Conservation (phyloP, 2,329 filamentous ascomycete species). For the Camptophora hylomeconis region DNA sequence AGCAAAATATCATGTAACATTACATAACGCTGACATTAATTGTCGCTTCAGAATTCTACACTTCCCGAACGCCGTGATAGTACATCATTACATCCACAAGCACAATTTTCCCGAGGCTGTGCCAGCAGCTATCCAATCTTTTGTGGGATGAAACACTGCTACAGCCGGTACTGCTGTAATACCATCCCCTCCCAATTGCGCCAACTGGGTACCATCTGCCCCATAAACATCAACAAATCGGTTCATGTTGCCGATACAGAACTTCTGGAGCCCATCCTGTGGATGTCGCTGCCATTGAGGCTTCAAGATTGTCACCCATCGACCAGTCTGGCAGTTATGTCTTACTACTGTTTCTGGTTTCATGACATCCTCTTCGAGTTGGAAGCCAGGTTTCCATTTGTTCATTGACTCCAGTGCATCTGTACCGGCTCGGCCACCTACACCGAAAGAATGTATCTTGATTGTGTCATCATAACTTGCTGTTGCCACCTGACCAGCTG, state of each 20-base stretch:
- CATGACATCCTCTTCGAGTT: conserved; percentile 50
- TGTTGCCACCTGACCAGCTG: conserved; percentile 73
- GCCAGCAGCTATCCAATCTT: conserved; percentile 85
- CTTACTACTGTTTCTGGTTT: conserved; percentile 54
- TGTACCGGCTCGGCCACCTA: conserved; percentile 17
- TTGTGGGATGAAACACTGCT: conserved; percentile 73
- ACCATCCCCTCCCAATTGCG: conserved; percentile 73
- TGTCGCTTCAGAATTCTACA: too few species aligned
- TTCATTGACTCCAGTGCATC: conserved; percentile 37
- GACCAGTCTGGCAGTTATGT: conserved; percentile 69
- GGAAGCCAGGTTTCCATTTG: conserved; percentile 46
- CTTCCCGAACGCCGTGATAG: too few species aligned
- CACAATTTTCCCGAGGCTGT: conserved; percentile 87
- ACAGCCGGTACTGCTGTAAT: conserved; percentile 93
- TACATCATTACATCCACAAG: conserved; percentile 74
- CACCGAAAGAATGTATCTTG: conserved; percentile 72
- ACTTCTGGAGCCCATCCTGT: conserved; percentile 66
- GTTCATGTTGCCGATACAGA: conserved; percentile 95
- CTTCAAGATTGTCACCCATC: conserved; percentile 42
- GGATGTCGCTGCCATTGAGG: conserved; percentile 83
- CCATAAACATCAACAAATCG: conserved; percentile 88
- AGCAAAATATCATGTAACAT: too few species aligned
- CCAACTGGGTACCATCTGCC: conserved; percentile 69
- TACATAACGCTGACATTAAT: too few species aligned
- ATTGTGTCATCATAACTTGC: conserved; percentile 91